These are phyloP conservation scores for Neonothopanus nambi DNA, from an alignment of 1,284 basidiomycete genomes.

Conservation along the genomic window DNA sequence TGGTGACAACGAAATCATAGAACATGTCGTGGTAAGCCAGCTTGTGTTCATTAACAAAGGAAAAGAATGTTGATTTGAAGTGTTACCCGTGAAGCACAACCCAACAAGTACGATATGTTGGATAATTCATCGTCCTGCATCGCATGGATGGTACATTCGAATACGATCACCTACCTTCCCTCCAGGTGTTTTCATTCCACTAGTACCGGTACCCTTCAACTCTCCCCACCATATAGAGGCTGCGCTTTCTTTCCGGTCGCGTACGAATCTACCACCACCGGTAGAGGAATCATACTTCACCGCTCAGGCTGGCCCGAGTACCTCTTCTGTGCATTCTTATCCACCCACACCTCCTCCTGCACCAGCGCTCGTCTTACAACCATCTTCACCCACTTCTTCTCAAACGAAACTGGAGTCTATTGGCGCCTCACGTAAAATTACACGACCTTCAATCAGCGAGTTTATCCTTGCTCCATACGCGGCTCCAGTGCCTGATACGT, in stretches of 20 bases:
- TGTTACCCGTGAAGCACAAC: constrained; percentile 40
- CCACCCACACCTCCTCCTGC: constrained; percentile 59
- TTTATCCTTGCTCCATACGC: constrained; percentile 64
- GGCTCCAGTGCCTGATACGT: constrained; percentile 36
- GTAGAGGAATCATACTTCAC: not conserved
- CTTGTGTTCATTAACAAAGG: not conserved
- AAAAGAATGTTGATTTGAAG: not conserved
- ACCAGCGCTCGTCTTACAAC: constrained; percentile 36
- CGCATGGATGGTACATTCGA: constrained; percentile 79
- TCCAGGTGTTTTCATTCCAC: constrained; percentile 61
- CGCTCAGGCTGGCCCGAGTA: constrained; percentile 32
- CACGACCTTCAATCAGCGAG: constrained; percentile 45
- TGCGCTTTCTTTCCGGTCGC: constrained; percentile 61
- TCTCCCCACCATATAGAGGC: constrained; percentile 61
- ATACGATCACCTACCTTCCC: constrained; percentile 67
- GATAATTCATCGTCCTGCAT: constrained; percentile 68
- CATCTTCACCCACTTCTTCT: constrained; percentile 35
- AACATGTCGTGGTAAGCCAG: constrained; percentile 63
- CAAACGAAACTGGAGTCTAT: constrained; percentile 9
- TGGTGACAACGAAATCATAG: constrained; percentile 70
- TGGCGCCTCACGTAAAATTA: constrained; percentile 10
- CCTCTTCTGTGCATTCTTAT: constrained; percentile 57
- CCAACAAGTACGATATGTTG: constrained; percentile 63
- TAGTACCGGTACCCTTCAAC: constrained; percentile 55
- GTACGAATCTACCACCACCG: constrained; percentile 43